Conservation (phyloP, 2,329 filamentous ascomycete species). For the Graphilbum ipis-grandicollis region DNA sequence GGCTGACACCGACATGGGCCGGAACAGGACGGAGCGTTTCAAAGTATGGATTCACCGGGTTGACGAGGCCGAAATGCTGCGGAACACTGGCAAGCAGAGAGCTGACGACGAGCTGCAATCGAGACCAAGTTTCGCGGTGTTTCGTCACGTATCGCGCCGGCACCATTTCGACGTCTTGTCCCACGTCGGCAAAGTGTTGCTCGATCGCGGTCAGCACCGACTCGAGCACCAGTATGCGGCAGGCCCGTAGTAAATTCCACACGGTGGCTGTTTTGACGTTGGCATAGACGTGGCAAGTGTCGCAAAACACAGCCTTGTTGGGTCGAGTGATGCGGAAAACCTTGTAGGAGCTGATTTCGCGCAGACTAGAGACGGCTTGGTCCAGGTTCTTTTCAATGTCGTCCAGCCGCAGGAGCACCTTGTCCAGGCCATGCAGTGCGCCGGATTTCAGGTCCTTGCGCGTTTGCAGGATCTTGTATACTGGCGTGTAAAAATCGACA, state of each 20-base stretch:
- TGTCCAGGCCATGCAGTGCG: conserved; percentile 19
- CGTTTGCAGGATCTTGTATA: conserved; percentile 26
- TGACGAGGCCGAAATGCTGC: conserved; percentile 31
- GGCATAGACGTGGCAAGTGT: conserved; percentile 26
- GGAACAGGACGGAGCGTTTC: conserved; percentile 8
- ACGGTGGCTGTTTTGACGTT: conserved; percentile 25
- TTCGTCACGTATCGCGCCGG: conserved; percentile 15
- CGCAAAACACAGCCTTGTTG: conserved; percentile 23
- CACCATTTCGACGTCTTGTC: conserved; percentile 8
- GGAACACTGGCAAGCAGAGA: conserved; percentile 28
- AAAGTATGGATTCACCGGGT: conserved; percentile 18
- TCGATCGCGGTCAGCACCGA: conserved; percentile 26
- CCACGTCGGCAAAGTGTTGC: conserved; percentile 13
- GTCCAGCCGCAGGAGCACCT: conserved; percentile 20
- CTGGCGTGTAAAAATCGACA: conserved; percentile 24
- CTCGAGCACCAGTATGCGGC: conserved; percentile 29
- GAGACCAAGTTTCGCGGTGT: conserved; percentile 19
- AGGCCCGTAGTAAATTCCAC: conserved; percentile 29
- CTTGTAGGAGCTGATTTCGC: conserved; percentile 24
- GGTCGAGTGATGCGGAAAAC: conserved; percentile 19
- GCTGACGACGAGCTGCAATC: conserved; percentile 21
- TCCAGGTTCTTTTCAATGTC: conserved; percentile 26
- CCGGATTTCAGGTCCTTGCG: conserved; percentile 26
- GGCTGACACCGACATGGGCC: not conserved
- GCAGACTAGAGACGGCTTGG: conserved; percentile 19